Conservation (phyloP, 257 asterid genomes). For the Echites panduratus region DNA sequence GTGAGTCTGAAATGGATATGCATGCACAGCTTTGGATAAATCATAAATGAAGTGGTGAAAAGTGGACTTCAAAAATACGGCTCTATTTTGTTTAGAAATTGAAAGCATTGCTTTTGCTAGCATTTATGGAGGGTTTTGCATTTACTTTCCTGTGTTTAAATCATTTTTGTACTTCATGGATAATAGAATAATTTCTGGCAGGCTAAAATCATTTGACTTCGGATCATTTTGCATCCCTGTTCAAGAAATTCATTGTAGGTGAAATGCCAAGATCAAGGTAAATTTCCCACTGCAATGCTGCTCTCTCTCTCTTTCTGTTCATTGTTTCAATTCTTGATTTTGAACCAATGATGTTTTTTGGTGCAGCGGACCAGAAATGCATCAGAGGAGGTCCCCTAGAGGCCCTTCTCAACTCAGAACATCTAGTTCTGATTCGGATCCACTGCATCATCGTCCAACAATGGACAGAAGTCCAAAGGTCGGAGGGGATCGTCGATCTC, state of each 20-base stretch:
- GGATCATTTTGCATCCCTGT: not conserved
- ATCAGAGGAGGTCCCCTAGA: slow-evolving; percentile 66
- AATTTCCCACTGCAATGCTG: not conserved
- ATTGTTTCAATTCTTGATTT: slow-evolving; percentile 5
- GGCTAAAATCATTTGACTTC: not conserved
- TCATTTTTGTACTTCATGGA: not conserved
- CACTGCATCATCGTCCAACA: slow-evolving; percentile 40
- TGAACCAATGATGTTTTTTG: slow-evolving; percentile 6
- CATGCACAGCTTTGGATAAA: too few relatives aligned
- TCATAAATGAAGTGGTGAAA: slow-evolving; percentile 18
- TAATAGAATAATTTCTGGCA: not conserved
- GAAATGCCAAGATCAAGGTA: slow-evolving; percentile 83
- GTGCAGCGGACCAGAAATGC: slow-evolving; percentile 52
- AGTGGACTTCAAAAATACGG: slow-evolving; percentile 25
- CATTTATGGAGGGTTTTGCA: not conserved
- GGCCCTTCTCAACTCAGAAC: slow-evolving; percentile 50
- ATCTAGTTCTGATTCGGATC: slow-evolving; percentile 66
- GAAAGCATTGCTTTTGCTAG: slow-evolving; percentile 2
- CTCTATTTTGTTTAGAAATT: slow-evolving; percentile 6
- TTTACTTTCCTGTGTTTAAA: not conserved
- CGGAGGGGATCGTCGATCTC: slow-evolving; percentile 44
- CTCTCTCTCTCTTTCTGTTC: not conserved
- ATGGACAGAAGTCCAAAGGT: slow-evolving; percentile 61
- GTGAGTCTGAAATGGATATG: too few relatives aligned
- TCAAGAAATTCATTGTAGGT: not conserved